Evolutionary conservation across 2,329 filamentous ascomycete genomes (phyloP).

Genomic region (Sporothrix protearum): DNA sequence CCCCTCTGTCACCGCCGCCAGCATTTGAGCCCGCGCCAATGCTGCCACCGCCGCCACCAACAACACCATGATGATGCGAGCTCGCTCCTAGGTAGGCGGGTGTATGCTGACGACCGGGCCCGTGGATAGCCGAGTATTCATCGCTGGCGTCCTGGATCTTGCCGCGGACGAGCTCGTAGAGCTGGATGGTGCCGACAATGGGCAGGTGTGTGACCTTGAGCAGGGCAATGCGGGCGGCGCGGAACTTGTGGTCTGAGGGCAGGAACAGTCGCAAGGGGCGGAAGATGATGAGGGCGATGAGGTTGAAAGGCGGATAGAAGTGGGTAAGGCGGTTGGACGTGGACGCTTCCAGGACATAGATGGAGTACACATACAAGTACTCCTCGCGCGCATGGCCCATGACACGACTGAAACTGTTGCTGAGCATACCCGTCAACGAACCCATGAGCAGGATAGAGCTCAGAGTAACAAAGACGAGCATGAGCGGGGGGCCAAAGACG

Average conservation of each 20-base stretch:
- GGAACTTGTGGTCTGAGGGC: conserved; percentile 59
- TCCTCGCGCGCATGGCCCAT: conserved; percentile 66
- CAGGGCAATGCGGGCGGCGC: conserved; percentile 58
- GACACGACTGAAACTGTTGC: conserved; percentile 67
- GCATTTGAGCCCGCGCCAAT: not conserved
- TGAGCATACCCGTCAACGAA: conserved; percentile 72
- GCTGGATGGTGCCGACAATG: conserved; percentile 64
- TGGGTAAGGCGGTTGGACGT: conserved; percentile 66
- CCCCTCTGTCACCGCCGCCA: not conserved
- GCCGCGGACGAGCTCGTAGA: conserved; percentile 57
- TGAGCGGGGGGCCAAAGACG: conserved; percentile 55
- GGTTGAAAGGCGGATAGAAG: conserved; percentile 69
- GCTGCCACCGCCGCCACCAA: not conserved
- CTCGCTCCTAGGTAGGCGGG: not conserved
- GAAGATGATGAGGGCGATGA: conserved; percentile 68
- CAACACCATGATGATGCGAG: not conserved
- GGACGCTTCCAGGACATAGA: conserved; percentile 63
- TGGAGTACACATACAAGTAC: conserved; percentile 72
- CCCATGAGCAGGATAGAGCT: conserved; percentile 77
- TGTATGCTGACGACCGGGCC: conserved; percentile 37
- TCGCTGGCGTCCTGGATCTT: conserved; percentile 38
- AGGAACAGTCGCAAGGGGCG: conserved; percentile 68
- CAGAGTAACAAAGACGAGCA: conserved; percentile 71
- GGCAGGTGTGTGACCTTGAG: conserved; percentile 63
- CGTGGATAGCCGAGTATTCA: conserved; percentile 49